Evolutionary conservation across 106 monocot genomes (phyloP).

Genomic region (Gastrodia elata): DNA sequence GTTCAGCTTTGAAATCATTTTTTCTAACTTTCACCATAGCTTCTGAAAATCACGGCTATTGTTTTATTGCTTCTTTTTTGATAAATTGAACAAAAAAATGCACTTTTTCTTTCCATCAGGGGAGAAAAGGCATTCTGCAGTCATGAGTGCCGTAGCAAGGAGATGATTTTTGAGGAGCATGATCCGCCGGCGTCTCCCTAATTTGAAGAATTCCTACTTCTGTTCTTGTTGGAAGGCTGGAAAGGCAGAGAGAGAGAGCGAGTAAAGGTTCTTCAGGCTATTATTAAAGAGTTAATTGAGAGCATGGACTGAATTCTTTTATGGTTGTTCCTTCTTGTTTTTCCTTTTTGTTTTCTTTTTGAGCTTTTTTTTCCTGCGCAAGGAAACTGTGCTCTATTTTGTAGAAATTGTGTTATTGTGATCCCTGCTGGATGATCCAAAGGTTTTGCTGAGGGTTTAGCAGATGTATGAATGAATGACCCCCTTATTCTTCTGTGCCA

Average conservation of each 20-base stretch:
- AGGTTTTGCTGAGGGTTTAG: too few relatives aligned
- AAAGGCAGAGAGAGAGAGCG: neutral
- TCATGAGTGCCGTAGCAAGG: neutral
- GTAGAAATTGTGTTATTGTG: neutral
- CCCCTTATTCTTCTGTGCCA: too few relatives aligned
- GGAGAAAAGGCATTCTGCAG: slow-evolving; percentile 14
- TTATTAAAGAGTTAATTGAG: neutral
- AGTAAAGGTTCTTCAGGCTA: neutral
- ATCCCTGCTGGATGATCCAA: neutral
- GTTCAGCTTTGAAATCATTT: neutral
- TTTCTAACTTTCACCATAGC: neutral
- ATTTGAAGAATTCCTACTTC: neutral
- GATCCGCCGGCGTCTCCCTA: neutral
- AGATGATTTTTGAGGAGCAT: slow-evolving; percentile 1
- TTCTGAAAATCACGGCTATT: neutral
- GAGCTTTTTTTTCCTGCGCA: neutral
- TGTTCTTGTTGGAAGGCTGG: neutral
- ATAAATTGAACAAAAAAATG: neutral
- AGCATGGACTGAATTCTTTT: neutral
- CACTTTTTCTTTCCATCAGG: slow-evolving; percentile 5
- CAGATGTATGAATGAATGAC: too few relatives aligned
- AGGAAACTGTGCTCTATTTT: neutral
- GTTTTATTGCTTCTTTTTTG: slow-evolving; percentile 2
- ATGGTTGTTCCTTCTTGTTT: neutral
- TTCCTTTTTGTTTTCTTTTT: neutral